These are phyloP conservation scores for Ustilago shanxiensis DNA, from an alignment of 1,284 basidiomycete genomes.

Conservation along the genomic window DNA sequence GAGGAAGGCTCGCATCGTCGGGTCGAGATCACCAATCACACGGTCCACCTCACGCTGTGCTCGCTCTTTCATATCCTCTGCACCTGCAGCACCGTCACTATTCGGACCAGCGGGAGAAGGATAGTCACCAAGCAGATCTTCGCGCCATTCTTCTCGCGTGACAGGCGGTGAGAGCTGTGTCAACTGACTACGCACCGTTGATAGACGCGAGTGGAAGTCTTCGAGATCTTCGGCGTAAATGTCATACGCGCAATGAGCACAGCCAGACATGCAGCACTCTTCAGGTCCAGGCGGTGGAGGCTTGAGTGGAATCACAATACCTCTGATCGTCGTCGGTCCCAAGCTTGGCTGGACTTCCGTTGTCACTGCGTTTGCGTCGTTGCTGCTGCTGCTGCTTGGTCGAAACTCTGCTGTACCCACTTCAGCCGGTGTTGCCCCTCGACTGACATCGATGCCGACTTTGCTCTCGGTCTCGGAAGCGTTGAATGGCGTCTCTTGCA, in stretches of 20 bases:
- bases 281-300: slow-evolving; percentile 68
- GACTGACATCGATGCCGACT: slow-evolving; percentile 74
- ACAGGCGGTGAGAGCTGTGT: slow-evolving; percentile 73
- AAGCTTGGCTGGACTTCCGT: slow-evolving; percentile 13
- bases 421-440: slow-evolving; percentile 20
- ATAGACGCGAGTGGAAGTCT: slow-evolving; percentile 77
- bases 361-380: background rate
- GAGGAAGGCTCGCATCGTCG: slow-evolving; percentile 64
- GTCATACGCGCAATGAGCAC: slow-evolving; percentile 88
- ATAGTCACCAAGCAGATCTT: slow-evolving; percentile 70
- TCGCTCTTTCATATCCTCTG: slow-evolving; percentile 27
- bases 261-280: slow-evolving; percentile 91
- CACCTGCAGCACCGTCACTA: slow-evolving; percentile 5
- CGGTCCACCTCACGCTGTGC: slow-evolving; percentile 55
- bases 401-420: slow-evolving; percentile 11
- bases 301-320: slow-evolving; percentile 52
- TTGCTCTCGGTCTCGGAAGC: slow-evolving; percentile 78
- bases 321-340: slow-evolving; percentile 38
- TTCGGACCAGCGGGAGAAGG: slow-evolving; percentile 23
- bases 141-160: slow-evolving; percentile 77
- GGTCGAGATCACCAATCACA: slow-evolving; percentile 56
- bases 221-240: slow-evolving; percentile 82
- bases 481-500: slow-evolving; percentile 83
- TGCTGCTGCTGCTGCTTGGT: background rate
- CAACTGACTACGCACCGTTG: slow-evolving; percentile 75